Evolutionary conservation across 2,329 filamentous ascomycete species (phyloP), one percentile per base, ranked within the genome.

Genomic region (Akanthomyces lecanii): DNA sequence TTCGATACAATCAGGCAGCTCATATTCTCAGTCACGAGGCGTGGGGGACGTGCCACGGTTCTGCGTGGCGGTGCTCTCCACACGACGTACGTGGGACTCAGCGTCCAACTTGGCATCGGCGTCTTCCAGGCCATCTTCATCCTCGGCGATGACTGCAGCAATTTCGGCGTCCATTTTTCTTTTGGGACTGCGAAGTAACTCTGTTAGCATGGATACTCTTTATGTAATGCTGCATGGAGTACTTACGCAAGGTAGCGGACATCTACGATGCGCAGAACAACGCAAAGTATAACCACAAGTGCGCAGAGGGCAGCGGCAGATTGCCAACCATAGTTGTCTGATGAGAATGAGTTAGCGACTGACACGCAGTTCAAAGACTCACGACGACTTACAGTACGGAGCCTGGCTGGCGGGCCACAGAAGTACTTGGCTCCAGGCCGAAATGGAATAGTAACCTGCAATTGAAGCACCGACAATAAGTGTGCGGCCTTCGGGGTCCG

Each of bases 351-450:
- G 54, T 59, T 6, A 50, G 11, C 30, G n/a, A 44, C 30, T 25
- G 21, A 33, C 7, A 14, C 5, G 6, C 2, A 25, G 10, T 25
- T 21, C 1, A 4, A 11, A 50, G 1, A 18, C 3, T 21, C 2
- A 10, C 8, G 18, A 33, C 33, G 57, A 69, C 75, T 67, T 70
- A 74, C 78, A 83, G 55, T 78, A 79, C 0, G 81, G 81, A 2
- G 81, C 81, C 64, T 83, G 76, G 1, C 72, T 74, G 1, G 81
- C 80, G 4, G 81, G 81, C 81, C 81, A 83, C 1, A 82, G 77
- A 2, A 82, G 71, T 2, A 83, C 79, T 61, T 82, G 80, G 7
- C 77, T 79, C 80, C 80, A 83, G 0, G 81, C 78, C 0, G 78
- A 76, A 30, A 83, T 76, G 2, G 79, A 78, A 65, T 83, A 83